Evolutionary conservation across 306 rosid species (phyloP), one percentile per base, ranked within the genome.

Genomic region (Alnus rubra): DNA sequence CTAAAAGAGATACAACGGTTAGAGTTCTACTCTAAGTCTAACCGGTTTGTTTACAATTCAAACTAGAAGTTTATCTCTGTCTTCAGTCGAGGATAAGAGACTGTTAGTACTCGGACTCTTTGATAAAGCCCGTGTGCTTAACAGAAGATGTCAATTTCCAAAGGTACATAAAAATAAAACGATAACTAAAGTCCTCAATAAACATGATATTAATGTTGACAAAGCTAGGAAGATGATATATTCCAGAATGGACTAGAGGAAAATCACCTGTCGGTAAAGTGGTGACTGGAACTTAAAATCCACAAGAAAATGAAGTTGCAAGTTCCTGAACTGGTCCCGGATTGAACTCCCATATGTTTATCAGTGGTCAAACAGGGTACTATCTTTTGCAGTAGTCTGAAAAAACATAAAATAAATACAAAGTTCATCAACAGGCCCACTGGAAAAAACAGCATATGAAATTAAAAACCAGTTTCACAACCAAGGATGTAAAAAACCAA

Each of bases 251-350:
- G 39, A 81, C 28, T 18, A 80, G 67, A 71, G 71, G 70, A 75
- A 75, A 54, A 55, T 70, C 78, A 94, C 98, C 97, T 94, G 97
- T 73, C 97, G 76, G 84, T 94, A 91, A 53, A 94, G 97, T 60
- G 98, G 98, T 28, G 98, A 94, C 69, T 72, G 88, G 74, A 94
- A 94, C 92, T 92, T 94, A 80, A 94, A 94, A 93, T 92, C 98
- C 80, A 94, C 97, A 84, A 92, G 86, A 89, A 94, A 94, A 87
- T 92, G 52, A 82, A 94, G 90, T 80, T 68, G 85, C 97, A 94
- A 76, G 91, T 70, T 87, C 98, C 98, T 51, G 92, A 80, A 89
- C 80, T 1, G 95, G 89, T 74, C 98, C 97, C 6, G 98, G 98
- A 75, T 39, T 92, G 86, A 94, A 94, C 75, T 94, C 95, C 97